Conservation (phyloP, 176 grass and related monocot species). For the Canna indica region DNA sequence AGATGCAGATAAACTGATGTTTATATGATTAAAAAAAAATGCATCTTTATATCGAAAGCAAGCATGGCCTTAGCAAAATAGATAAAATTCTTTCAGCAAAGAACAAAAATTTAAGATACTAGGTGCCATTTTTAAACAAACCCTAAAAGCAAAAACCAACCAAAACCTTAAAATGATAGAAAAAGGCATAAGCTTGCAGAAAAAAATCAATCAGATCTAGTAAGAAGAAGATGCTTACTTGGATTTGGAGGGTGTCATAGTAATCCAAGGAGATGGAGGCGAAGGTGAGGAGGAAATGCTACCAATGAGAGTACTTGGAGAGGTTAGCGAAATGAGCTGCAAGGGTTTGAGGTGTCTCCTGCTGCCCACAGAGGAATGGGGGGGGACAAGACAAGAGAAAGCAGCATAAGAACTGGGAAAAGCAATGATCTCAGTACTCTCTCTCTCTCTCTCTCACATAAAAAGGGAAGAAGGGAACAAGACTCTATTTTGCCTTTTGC, state of each 20-base stretch:
- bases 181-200: neutral
- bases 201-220: neutral
- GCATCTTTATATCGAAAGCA: neutral
- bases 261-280: neutral
- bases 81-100: neutral
- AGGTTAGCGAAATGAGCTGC: neutral
- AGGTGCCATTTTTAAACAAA: neutral
- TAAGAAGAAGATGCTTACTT: slow-evolving; percentile 1
- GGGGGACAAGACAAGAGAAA: neutral
- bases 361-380: neutral
- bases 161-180: neutral
- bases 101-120: neutral
- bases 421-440: neutral
- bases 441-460: neutral
- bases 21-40: no score
- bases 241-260: slow-evolving; percentile 1
- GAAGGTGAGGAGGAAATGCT: neutral
- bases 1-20: neutral
- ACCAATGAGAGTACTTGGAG: neutral
- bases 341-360: neutral
- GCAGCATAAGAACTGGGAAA: neutral
- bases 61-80: no score
- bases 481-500: neutral
- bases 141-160: neutral
- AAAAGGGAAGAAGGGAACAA: neutral